phyloP scores from a whole-genome alignment of 2,329 filamentous ascomycete species.

The Coleophoma cylindrospora region DNA sequence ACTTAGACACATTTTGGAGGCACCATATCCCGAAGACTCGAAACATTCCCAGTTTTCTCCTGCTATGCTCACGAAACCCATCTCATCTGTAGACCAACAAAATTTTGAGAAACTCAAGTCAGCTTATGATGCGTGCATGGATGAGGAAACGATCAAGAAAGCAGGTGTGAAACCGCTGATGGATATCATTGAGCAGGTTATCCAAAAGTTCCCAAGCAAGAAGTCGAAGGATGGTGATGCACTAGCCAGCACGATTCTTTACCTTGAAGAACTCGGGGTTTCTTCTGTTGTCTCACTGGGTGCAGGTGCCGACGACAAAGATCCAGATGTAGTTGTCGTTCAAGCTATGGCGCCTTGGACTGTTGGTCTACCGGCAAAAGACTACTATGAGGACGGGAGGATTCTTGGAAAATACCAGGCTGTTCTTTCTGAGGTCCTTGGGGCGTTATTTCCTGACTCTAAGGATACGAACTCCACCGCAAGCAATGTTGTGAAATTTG shows the following conservation, averaged over 20 bases:
- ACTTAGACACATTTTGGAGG: slow-evolving; percentile 59
- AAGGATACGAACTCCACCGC: slow-evolving; percentile 10
- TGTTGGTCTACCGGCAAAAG: slow-evolving; percentile 57
- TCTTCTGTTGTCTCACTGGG: slow-evolving; percentile 25
- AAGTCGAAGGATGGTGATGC: slow-evolving; percentile 23
- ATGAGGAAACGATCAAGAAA: slow-evolving; percentile 51
- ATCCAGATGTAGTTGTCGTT: slow-evolving; percentile 47
- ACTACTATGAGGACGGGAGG: slow-evolving; percentile 52
- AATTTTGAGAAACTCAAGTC: slow-evolving; percentile 64
- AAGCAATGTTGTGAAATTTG: slow-evolving; percentile 47
- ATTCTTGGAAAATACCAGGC: slow-evolving; percentile 45
- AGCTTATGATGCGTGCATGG: slow-evolving; percentile 61
- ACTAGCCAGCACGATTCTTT: slow-evolving; percentile 40
- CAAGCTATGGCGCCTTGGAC: slow-evolving; percentile 36
- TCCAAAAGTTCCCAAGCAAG: slow-evolving; percentile 35
- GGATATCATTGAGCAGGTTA: slow-evolving; percentile 47
- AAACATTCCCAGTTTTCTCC: slow-evolving; percentile 46
- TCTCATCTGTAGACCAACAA: slow-evolving; percentile 44
- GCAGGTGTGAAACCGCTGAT: slow-evolving; percentile 51
- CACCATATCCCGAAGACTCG: slow-evolving; percentile 41
- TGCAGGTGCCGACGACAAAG: slow-evolving; percentile 31
- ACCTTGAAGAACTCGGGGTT: slow-evolving; percentile 41
- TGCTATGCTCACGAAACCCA: slow-evolving; percentile 26
- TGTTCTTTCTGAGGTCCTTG: slow-evolving; percentile 29
- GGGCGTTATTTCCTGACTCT: slow-evolving; percentile 14